These are phyloP conservation scores for Annona squamosa DNA, from an alignment of 164 flowering plant genomes.

Conservation along the genomic window DNA sequence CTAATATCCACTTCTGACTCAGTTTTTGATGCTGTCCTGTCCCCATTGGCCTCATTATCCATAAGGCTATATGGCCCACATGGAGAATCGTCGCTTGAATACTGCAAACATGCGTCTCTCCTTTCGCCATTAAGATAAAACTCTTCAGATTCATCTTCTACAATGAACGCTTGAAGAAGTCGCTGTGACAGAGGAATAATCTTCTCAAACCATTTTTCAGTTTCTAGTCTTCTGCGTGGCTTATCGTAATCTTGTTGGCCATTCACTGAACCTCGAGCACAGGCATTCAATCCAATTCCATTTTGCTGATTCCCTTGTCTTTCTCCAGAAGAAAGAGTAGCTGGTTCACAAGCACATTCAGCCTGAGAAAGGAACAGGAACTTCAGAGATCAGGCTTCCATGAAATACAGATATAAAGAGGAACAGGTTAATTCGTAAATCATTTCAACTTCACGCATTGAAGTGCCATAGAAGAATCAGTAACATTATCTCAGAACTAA, in stretches of 20 bases:
- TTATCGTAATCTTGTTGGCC: constrained; percentile 22
- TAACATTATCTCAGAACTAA: background rate
- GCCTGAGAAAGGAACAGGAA: constrained; percentile 21
- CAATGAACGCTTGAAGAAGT: constrained; percentile 71
- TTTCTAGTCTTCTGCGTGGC: constrained; percentile 22
- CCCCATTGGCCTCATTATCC: constrained; percentile 27
- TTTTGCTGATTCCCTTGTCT: constrained; percentile 20
- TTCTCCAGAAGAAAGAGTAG: constrained; percentile 24
- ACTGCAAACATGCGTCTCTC: constrained; percentile 25
- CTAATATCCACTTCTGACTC: constrained; percentile 28
- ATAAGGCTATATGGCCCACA: constrained; percentile 18
- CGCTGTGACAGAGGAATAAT: constrained; percentile 67
- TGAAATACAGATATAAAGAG: background rate
- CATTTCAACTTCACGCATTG: background rate
- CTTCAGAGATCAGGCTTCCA: background rate
- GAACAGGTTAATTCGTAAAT: background rate
- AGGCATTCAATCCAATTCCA: constrained; percentile 21
- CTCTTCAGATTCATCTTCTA: constrained; percentile 64
- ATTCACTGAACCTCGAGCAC: constrained; percentile 21
- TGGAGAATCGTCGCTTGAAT: constrained; percentile 29
- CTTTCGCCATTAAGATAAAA: constrained; percentile 32
- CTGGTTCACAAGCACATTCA: constrained; percentile 22
- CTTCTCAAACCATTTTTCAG: constrained; percentile 26
- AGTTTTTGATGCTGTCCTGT: constrained; percentile 26
- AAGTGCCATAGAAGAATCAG: background rate